Evolutionary conservation across 2,329 filamentous ascomycete species (phyloP), one percentile per base, ranked within the genome.

Genomic region (Tolypocladium amazonense): DNA sequence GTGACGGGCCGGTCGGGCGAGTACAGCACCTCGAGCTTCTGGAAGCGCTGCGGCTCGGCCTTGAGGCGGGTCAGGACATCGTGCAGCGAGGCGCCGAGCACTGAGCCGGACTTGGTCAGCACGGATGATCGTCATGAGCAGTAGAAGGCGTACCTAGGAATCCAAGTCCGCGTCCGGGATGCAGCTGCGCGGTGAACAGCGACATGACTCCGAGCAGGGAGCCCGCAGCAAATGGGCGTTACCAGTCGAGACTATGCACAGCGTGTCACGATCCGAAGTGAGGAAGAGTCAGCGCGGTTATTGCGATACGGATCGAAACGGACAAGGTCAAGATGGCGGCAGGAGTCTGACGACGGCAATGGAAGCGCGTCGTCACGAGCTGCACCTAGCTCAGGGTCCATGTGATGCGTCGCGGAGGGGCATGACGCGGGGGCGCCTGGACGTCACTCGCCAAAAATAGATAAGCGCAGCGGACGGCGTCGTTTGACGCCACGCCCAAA

Each of bases 11-110:
- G 77, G 20, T 83, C 77, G n/a, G 86, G 81, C 35, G 91, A 91
- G 75, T 94, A 95, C 53, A 87, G 81, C 39, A 97, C 78, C 66
- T 97, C 88, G 71, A 97, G 86, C 67, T 88, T 87, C 4, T 90
- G 89, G 74, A 93, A 97, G 7, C 82, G 81, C 65, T 89, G 86
- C 12, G 91, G 90, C 71, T 96, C 90, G 58, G 90, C 88, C 72
- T 97, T 97, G 69, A 97, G 81, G 58, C 90, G 87, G 35, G 89
- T 92, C 62, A 97, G 77, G 68, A 95, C 83, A 70, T 96, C 91
- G 75, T 97, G 92, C 41, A 99, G 83, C 2, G 92, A 96, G 63
- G 91, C 89, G 60, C 94, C 94, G 60, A 99, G 86, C 56, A 88
- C 92, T 96, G 70, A 92, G 92, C 60, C 97, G 85, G 57, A 87